Percentiles rank a stretch among this genome's conserved stretches.
Conservation (phyloP, 495 filamentous ascomycete genomes). For the Neurospora tetraspora region DNA sequence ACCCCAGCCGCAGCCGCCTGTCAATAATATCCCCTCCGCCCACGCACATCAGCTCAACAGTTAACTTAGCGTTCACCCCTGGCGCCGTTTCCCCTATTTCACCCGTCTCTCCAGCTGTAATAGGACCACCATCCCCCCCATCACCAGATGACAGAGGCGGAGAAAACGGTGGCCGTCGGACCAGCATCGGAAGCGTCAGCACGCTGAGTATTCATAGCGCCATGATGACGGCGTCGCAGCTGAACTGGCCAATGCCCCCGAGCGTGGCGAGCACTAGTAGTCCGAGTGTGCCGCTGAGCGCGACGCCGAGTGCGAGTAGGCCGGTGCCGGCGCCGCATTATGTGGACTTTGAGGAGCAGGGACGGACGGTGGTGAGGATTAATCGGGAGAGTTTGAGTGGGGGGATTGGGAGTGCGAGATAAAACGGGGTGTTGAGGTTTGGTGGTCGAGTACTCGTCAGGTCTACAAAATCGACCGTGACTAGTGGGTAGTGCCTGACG, state of each 20-base stretch:
- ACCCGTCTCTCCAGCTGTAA: neutral
- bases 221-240: neutral
- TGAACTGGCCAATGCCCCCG: neutral
- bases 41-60: neutral
- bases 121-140: neutral
- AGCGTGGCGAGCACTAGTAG: neutral
- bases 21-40: neutral
- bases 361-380: neutral
- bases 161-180: neutral
- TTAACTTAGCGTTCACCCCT: neutral
- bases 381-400: neutral
- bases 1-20: neutral
- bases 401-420: neutral
- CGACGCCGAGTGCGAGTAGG: neutral
- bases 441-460: neutral
- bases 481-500: neutral
- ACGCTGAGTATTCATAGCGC: neutral
- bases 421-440: neutral
- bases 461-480: neutral
- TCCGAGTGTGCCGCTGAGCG: neutral
- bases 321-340: neutral
- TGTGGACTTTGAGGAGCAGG: neutral
- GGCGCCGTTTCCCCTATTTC: neutral
- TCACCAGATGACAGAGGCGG: neutral
- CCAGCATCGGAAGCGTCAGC: neutral